These are phyloP conservation scores for Naganishia sp. DNA, from an alignment of 1,284 basidiomycete species.

Conservation along the genomic window DNA sequence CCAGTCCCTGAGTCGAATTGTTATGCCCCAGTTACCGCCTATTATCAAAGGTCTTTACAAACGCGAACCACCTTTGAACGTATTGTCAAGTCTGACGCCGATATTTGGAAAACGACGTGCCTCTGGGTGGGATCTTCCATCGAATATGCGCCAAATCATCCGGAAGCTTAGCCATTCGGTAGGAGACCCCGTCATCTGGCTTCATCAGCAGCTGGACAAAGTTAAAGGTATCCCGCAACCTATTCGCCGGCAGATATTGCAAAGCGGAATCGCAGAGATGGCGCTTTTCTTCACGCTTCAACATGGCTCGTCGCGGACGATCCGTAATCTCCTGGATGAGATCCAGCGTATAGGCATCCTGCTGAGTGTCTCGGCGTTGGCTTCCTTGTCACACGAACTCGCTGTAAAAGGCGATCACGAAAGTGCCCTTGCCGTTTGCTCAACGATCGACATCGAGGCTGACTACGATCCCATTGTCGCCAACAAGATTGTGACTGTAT, in stretches of 20 bases:
- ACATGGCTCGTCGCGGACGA: background rate
- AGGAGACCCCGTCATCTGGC: slow-evolving; percentile 11
- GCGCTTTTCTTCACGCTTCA: background rate
- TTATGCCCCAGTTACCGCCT: background rate
- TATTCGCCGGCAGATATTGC: background rate
- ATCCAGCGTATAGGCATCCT: background rate
- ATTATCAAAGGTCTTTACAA: background rate
- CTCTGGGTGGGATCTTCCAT: background rate
- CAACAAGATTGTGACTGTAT: background rate
- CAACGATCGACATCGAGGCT: background rate
- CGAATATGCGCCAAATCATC: background rate
- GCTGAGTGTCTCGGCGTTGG: background rate
- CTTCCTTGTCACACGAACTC: background rate
- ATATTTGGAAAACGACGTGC: slow-evolving; percentile 4
- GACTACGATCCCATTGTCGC: background rate
- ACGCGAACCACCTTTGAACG: background rate
- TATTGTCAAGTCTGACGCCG: slow-evolving; percentile 2
- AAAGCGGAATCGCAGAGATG: slow-evolving; percentile 6
- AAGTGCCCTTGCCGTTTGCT: background rate
- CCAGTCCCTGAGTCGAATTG: background rate
- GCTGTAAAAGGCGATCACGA: background rate
- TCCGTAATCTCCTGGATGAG: background rate
- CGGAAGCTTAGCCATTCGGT: background rate
- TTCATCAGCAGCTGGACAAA: slow-evolving; percentile 5
- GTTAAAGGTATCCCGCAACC: background rate